Evolutionary conservation across 2,329 filamentous ascomycete species (phyloP), one percentile per base, ranked within the genome.

Genomic region (Acrodontium crateriforme): DNA sequence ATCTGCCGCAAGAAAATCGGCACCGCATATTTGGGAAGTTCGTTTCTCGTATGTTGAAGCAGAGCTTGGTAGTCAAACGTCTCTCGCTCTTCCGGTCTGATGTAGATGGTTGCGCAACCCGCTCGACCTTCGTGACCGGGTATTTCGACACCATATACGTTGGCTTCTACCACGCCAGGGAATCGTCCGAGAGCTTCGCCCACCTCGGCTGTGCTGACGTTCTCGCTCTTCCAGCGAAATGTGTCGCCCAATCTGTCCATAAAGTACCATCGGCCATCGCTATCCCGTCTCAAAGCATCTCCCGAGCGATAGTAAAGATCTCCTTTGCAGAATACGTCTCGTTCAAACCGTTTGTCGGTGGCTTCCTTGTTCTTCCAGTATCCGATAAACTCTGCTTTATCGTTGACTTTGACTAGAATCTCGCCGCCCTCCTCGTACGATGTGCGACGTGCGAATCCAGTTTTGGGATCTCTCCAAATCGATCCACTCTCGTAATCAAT

Each of bases 101-200:
- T 44, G 10, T 7, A 47, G 2, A 91, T 54, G 5, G 80, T 78
- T 0, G 75, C 83, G 43, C 84, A 92, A 2, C 84, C 84, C 0
- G 81, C 82, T 15, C 82, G 67, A 11, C 83, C 83, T 45, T 92
- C 83, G 46, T 91, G 81, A 39, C 79, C 65, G 0, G 83, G 83
- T 6, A 92, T 55, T 22, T 71, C 54, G 2, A 92, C 79, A 19
- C 83, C 83, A 45, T 91, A 92, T 16, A 92, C 83, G 42, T 91
- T 91, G 17, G 80, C 78, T 56, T 92, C 83, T 17, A 67, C 59
- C 9, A 92, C 63, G 1, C 62, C 60, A 0, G 73, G 60, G 46
- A 84, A 77, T 1, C 62, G 55, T 9, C 79, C 76, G 0, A 93
- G 54, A 0, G 71, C 71, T 46, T 84, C 71, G n/a, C 76, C 69